Evolutionary conservation across 83 land plant genomes (phyloP).

Genomic region (Thuja plicata): DNA sequence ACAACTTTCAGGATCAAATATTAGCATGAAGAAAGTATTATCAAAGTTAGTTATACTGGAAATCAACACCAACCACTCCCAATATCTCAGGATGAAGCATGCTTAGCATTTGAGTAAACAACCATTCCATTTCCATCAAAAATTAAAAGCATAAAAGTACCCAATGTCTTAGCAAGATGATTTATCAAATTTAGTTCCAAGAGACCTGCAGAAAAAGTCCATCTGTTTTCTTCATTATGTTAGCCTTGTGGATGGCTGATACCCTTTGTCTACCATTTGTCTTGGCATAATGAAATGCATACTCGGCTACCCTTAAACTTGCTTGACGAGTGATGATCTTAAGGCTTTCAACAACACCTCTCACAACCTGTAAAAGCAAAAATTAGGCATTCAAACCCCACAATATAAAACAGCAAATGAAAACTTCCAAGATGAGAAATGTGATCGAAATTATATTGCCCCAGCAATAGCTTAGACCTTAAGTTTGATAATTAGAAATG

Average conservation of each 20-base stretch:
- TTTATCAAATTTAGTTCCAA: background rate
- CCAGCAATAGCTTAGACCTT: background rate
- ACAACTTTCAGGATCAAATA: background rate
- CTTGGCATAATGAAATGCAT: slow-evolving; percentile 95
- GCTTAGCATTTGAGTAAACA: background rate
- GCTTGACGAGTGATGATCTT: slow-evolving; percentile 95
- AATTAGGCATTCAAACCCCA: background rate
- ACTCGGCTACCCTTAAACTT: slow-evolving; percentile 87
- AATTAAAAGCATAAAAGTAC: slow-evolving; percentile 2
- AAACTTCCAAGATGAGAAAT: background rate
- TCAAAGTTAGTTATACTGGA: background rate
- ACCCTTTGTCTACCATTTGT: slow-evolving; percentile 81
- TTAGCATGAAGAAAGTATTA: background rate
- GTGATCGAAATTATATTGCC: background rate
- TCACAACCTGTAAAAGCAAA: slow-evolving; percentile 68
- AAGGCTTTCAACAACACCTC: slow-evolving; percentile 95
- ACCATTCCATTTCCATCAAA: background rate
- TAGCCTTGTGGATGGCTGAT: slow-evolving; percentile 95
- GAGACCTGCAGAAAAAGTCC: slow-evolving; percentile 93
- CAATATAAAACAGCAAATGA: background rate
- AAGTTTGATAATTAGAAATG: background rate
- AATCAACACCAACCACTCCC: background rate
- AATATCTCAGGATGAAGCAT: background rate
- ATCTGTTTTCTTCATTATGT: slow-evolving; percentile 98
- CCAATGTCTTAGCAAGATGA: background rate